Conservation (phyloP, 129 eudicot species). For the Deinandra increscens region DNA sequence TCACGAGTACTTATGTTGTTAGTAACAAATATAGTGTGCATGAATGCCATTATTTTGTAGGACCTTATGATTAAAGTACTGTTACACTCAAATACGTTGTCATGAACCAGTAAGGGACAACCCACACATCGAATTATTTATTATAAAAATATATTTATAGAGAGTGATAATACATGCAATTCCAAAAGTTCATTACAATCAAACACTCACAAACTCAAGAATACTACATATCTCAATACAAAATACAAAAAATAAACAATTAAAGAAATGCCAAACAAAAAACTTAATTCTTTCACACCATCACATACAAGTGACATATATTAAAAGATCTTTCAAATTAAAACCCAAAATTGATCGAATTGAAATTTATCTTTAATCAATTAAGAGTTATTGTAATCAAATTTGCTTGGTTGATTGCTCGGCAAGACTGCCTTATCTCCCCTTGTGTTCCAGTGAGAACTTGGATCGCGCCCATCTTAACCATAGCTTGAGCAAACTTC, state of each 20-base stretch:
- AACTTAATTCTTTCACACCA: neutral
- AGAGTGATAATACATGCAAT: too few relatives aligned
- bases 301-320: neutral
- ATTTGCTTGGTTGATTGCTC: constrained; percentile 26
- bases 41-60: too few relatives aligned
- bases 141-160: too few relatives aligned
- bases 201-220: neutral
- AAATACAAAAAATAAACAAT: neutral
- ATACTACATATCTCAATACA: neutral
- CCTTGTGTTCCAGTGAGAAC: constrained; percentile 64
- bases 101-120: too few relatives aligned
- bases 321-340: too few relatives aligned
- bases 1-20: too few relatives aligned
- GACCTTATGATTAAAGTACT: too few relatives aligned
- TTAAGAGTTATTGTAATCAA: neutral
- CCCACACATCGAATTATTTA: too few relatives aligned
- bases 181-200: neutral
- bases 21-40: too few relatives aligned
- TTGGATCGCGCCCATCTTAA: constrained; percentile 51
- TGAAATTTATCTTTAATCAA: too few relatives aligned
- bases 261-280: neutral
- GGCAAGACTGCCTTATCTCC: constrained; percentile 53
- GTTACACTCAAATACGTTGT: too few relatives aligned
- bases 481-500: constrained; percentile 51
- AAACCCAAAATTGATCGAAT: too few relatives aligned